Evolutionary conservation across 148 eudicot genomes (phyloP), one percentile per base, ranked within the genome.

Genomic region (Rhododendron molle): DNA sequence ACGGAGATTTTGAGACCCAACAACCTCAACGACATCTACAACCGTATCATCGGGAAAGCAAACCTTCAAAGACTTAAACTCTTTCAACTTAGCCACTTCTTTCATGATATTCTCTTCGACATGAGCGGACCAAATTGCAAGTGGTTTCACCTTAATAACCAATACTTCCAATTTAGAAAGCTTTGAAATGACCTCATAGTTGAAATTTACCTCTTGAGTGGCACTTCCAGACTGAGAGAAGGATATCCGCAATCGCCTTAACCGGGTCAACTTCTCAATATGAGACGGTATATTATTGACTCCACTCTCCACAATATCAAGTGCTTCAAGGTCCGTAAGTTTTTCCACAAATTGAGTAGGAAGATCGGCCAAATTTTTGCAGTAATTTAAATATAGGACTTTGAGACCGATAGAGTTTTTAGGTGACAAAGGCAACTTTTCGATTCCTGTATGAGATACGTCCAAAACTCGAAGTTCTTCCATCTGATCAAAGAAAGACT

Each of bases 241-340:
- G 67, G 88, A 86, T 62, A 77, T 30, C 30, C 72, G 36, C 50
- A 86, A 36, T n/a, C 82, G 85, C 81, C 16, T 86, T 50, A 86
- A 30, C 2, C 3, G 2, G 8, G 5, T 43, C 46, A 85, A 47
- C 6, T 36, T 52, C 14, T 26, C 65, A 47, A 65, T 58, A 10
- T 82, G 49, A 34, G 44, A 12, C 1, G 85, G 88, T 30, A 86
- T 44, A 26, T 8, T 28, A 15, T 23, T 18, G 60, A 86, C 2
- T 47, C 85, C 85, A 82, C 78, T 86, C 20, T 85, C 88, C 2
- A 47, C 82, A 16, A 86, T 77, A 77, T 86, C 88, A 20, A 86
- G 85, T 14, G 80, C 77, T 83, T 86, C 88, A 83, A 86, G 82
- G 30, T 47, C 2, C 0, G 9, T 0, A 11, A 47, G 2, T 47